Conservation (phyloP, 495 filamentous ascomycete species). For the Penicillium steckii region DNA sequence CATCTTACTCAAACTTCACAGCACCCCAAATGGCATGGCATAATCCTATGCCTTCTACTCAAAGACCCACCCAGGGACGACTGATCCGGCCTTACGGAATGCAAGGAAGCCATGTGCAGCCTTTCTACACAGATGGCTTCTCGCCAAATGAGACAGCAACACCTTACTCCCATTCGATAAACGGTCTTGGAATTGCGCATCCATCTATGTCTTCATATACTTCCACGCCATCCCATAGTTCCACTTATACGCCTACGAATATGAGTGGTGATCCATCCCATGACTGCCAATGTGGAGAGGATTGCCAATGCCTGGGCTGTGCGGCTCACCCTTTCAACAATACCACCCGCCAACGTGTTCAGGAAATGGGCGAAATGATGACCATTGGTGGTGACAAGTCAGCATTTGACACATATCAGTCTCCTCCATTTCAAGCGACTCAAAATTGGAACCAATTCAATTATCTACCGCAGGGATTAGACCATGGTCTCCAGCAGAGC, state of each 20-base stretch:
- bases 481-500: neutral
- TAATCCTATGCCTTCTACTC: constrained; percentile 15
- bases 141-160: constrained; percentile 8
- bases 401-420: constrained; percentile 19
- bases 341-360: constrained; percentile 64
- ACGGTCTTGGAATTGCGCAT: constrained; percentile 19
- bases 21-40: constrained; percentile 23
- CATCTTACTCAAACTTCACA: constrained; percentile 18
- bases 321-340: constrained; percentile 70
- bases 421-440: neutral
- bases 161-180: constrained; percentile 12
- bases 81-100: constrained; percentile 20
- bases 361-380: constrained; percentile 47
- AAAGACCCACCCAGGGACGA: constrained; percentile 7
- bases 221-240: constrained; percentile 6
- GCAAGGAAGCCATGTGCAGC: constrained; percentile 9
- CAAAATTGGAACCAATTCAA: neutral
- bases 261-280: constrained; percentile 32
- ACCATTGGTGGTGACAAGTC: constrained; percentile 27
- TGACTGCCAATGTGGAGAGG: constrained; percentile 63
- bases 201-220: constrained; percentile 14
- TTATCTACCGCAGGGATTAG: neutral
- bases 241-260: constrained; percentile 10
- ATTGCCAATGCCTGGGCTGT: constrained; percentile 69
- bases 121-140: constrained; percentile 16